phyloP scores from a whole-genome alignment of 306 rosid species.

The Rosa multiflora region DNA sequence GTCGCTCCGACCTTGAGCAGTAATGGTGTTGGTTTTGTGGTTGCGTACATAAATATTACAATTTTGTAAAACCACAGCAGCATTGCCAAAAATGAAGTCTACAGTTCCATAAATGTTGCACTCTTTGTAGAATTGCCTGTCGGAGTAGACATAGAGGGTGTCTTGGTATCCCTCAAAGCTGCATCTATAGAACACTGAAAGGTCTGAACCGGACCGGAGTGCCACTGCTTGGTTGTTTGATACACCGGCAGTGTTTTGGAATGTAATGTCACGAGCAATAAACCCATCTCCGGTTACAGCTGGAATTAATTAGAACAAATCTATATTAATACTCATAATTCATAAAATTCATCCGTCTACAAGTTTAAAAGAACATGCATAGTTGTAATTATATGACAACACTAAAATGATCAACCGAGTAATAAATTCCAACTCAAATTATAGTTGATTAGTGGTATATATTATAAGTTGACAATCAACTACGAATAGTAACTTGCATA shows the following conservation, averaged over 20 bases:
- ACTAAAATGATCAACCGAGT: too few relatives aligned
- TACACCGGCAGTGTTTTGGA: conserved; percentile 80
- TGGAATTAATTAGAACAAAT: conserved; percentile 17
- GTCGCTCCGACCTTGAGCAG: conserved; percentile 70
- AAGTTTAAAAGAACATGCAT: background rate
- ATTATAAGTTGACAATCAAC: background rate
- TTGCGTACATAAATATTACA: conserved; percentile 59
- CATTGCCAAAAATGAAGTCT: conserved; percentile 80
- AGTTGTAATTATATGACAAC: background rate
- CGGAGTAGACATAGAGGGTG: conserved; percentile 67
- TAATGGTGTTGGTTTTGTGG: conserved; percentile 57
- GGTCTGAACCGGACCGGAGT: conserved; percentile 74
- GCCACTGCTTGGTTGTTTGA: conserved; percentile 83
- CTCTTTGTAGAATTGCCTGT: conserved; percentile 69
- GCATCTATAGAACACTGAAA: conserved; percentile 66
- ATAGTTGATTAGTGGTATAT: background rate
- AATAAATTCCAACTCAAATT: background rate
- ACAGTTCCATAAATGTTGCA: conserved; percentile 84
- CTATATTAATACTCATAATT: background rate
- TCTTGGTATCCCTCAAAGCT: conserved; percentile 83
- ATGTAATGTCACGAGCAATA: conserved; percentile 71
- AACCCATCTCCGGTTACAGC: conserved; percentile 73
- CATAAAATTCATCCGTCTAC: background rate
- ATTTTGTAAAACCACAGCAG: conserved; percentile 68
- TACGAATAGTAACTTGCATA: background rate